Conservation (phyloP, 805 yeast genomes). For the Candida chauliodis region DNA sequence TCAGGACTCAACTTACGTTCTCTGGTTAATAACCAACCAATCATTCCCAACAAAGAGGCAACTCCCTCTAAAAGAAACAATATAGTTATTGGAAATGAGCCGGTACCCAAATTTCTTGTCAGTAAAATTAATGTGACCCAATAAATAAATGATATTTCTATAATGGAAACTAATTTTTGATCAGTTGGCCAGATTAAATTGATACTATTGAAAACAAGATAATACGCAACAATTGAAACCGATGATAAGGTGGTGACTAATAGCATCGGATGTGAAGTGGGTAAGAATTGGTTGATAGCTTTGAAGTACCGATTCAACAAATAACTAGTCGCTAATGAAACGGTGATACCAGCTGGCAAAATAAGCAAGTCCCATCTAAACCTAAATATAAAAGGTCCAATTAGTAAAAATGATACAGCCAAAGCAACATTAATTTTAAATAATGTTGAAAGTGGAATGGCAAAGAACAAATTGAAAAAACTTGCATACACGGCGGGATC, state of each 20-base stretch:
- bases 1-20: slow-evolving; percentile 10
- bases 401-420: slow-evolving; percentile 45
- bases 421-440: slow-evolving; percentile 51
- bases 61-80: slow-evolving; percentile 45
- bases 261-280: slow-evolving; percentile 36
- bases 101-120: slow-evolving; percentile 39
- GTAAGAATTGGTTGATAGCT: slow-evolving; percentile 29
- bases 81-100: slow-evolving; percentile 47
- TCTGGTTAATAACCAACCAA: slow-evolving; percentile 35
- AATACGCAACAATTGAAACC: slow-evolving; percentile 51
- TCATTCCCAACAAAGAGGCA: slow-evolving; percentile 50
- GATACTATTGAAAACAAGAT: slow-evolving; percentile 47
- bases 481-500: slow-evolving; percentile 62
- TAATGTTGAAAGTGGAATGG: slow-evolving; percentile 50
- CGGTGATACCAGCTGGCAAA: slow-evolving; percentile 53
- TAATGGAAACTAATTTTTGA: slow-evolving; percentile 38
- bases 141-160: slow-evolving; percentile 48
- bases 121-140: slow-evolving; percentile 54
- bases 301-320: slow-evolving; percentile 8
- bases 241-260: slow-evolving; percentile 41
- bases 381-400: slow-evolving; percentile 44
- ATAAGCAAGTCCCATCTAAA: slow-evolving; percentile 46
- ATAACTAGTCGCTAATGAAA: slow-evolving; percentile 32
- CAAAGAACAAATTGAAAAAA: slow-evolving; percentile 54
- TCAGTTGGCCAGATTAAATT: slow-evolving; percentile 39